These are phyloP conservation scores for Pulveroboletus frians DNA, from an alignment of 768 basidiomycete genomes.

Conservation along the genomic window DNA sequence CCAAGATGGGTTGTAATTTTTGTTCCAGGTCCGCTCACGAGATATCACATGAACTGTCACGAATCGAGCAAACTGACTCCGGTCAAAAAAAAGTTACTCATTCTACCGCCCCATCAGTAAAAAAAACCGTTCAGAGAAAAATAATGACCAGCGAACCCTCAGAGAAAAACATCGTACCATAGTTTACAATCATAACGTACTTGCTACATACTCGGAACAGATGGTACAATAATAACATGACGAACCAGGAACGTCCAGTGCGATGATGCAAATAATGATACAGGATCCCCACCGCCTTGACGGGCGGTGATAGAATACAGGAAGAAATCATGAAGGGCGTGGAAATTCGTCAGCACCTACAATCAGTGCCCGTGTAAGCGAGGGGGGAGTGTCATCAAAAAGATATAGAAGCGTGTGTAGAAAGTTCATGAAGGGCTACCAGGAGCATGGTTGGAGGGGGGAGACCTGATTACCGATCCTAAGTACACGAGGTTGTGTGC, in stretches of 20 bases:
- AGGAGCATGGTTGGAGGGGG: not conserved
- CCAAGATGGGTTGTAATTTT: slow-evolving; percentile 3
- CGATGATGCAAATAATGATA: slow-evolving; percentile 35
- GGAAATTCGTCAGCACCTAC: slow-evolving; percentile 23
- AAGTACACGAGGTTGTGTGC: slow-evolving; percentile 3
- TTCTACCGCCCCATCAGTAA: not conserved
- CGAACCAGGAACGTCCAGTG: slow-evolving; percentile 19
- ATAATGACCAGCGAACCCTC: not conserved
- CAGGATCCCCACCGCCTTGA: slow-evolving; percentile 22
- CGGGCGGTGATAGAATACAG: slow-evolving; percentile 28
- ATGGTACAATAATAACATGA: slow-evolving; percentile 24
- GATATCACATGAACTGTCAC: slow-evolving; percentile 17
- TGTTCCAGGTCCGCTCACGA: not conserved
- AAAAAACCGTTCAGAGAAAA: not conserved
- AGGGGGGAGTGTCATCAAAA: slow-evolving; percentile 2
- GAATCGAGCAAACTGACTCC: not conserved
- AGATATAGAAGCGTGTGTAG: slow-evolving; percentile 2
- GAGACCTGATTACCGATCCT: slow-evolving; percentile 3
- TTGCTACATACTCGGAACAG: slow-evolving; percentile 28
- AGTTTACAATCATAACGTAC: slow-evolving; percentile 36
- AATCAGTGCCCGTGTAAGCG: slow-evolving; percentile 4
- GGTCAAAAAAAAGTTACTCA: not conserved
- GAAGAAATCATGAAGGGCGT: slow-evolving; percentile 25
- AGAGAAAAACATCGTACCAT: slow-evolving; percentile 19
- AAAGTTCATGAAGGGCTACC: slow-evolving; percentile 7